Base-by-base conservation (phyloP, 2,329 filamentous ascomycete genomes). In the Fusarium sulawesiense region DNA sequence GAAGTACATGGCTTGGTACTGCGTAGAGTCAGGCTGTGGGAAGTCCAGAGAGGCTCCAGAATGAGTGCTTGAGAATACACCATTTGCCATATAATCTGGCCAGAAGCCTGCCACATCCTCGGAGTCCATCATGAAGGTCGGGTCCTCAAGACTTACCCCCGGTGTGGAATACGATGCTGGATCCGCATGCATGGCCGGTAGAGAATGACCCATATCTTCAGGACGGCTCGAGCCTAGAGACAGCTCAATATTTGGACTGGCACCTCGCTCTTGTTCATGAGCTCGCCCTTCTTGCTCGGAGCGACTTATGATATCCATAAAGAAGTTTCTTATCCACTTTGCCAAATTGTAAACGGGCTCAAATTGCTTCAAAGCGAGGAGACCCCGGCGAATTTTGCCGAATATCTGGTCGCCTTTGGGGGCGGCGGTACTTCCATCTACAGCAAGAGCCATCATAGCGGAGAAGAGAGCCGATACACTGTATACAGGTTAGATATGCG, bases 1-100 rank as follows among this genome's bases (percentile, higher is more conserved):
- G 21, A 68, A 68, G 20, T 68, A 59, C 44, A 68, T 46, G 0
- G 64, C 65, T 10, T 68, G 65, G 14, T 68, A 68, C 25, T 68
- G 64, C 2, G 48, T 34, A 0, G 65, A 64, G 10, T 68, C 54
- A 6, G 64, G 59, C 8, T 68, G 64, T 9, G 65, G 64, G 2
- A 68, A 68, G 12, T 68, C 64, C 10, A 68, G 30, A 1, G n/a
- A 20, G 1, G 49, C 45, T 3, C 41, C 37, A 0, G 29, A 32
- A 12, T 51, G 32, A 6, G 23, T 23, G 0, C 27, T 42, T 0
- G 64, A 68, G 6, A 68, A 68, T 3, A 64, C 46, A 3, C 65
- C 64, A 1, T 23, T 68, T 2, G 49, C 46, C 12, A 68, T 1
- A 4, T 40, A 68, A 1, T 45, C 25, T 1, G 65, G 65, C 65